Evolutionary conservation across 306 rosid genomes (phyloP).

Genomic region (Calophaca sinica): DNA sequence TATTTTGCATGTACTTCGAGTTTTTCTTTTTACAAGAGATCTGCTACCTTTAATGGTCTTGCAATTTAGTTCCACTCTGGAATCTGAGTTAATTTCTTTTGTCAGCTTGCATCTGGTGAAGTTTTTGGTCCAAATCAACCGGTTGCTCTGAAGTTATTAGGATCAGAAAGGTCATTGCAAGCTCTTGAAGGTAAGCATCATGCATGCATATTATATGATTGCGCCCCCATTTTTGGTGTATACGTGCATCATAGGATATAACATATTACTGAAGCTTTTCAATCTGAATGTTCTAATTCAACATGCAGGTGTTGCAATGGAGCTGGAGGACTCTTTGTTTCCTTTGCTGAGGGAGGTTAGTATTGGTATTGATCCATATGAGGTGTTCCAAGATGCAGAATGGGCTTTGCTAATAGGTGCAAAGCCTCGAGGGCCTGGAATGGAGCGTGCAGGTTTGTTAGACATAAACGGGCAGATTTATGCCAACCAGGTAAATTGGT

Average conservation of each 20-base stretch:
- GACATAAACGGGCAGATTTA: constrained; percentile 92
- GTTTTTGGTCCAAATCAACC: constrained; percentile 97
- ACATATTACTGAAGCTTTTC: constrained; percentile 6
- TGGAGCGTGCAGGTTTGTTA: constrained; percentile 88
- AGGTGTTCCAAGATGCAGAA: constrained; percentile 93
- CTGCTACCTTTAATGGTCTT: constrained; percentile 3
- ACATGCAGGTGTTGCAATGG: constrained; percentile 96
- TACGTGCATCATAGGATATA: background rate
- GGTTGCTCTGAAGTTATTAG: constrained; percentile 83
- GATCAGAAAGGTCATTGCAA: constrained; percentile 88
- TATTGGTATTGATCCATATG: constrained; percentile 88
- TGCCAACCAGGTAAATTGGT: constrained; percentile 72
- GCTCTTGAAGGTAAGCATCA: constrained; percentile 90
- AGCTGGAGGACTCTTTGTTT: constrained; percentile 91
- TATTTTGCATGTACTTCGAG: constrained; percentile 16
- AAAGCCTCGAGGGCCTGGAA: constrained; percentile 98
- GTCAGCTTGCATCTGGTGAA: constrained; percentile 94
- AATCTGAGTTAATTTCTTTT: constrained; percentile 48
- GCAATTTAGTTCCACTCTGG: constrained; percentile 19
- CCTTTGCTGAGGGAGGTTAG: constrained; percentile 91
- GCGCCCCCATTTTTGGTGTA: background rate
- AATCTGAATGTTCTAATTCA: constrained; percentile 23
- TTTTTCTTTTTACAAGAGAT: background rate
- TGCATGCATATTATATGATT: background rate
- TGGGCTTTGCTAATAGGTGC: constrained; percentile 98